Base-by-base conservation (phyloP, 2,329 filamentous ascomycete species). In the Trichoderma brevicompactum region DNA sequence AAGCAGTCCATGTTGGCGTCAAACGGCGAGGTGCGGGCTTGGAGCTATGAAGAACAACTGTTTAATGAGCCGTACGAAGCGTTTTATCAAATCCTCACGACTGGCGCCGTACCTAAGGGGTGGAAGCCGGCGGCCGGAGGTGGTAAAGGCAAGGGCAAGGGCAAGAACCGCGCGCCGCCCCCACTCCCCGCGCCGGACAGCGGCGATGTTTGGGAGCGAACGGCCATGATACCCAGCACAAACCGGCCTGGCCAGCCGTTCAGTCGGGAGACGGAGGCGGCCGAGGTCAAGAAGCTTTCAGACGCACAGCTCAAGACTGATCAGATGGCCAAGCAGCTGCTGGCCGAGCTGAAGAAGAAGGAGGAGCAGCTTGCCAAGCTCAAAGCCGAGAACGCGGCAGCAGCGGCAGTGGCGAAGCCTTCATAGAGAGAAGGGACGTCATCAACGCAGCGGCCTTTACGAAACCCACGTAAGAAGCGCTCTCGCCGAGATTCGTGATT, bases 31-130 rank as follows among this genome's bases (percentile, higher is more conserved):
- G 88, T 98, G 50, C 81, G 89, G 38, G 87, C 89, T 58, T 94
- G 95, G 84, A 89, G 88, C 66, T 92, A 97, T 74, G 95, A 99
- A 77, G 93, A 97, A 74, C 90, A 98, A 69, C 86, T 98, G 56
- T 99, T 99, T 83, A 98, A 97, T 79, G 95, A 99, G 78, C 95
- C 95, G 0, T 95, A 93, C 72, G 92, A 97, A 77, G 87, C 91
- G 52, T 94, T 99, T 74, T 97, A 92, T 79, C 92, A 96, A 68
- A 83, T 92, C 34, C 82, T 99, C 67, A 98, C 93, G 2, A 83
- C 85, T 6, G 92, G 92, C 67, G 87, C 88, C 32, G 86, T 83
- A 5, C 81, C 82, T 58, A 81, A 80, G 69, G 79, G 78, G 68
- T 81, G 77, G 73, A 73, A 76, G 68, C 68, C 75, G 54, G 53